Conservation (phyloP, 2,329 filamentous ascomycete species). For the Alternaria triticina region DNA sequence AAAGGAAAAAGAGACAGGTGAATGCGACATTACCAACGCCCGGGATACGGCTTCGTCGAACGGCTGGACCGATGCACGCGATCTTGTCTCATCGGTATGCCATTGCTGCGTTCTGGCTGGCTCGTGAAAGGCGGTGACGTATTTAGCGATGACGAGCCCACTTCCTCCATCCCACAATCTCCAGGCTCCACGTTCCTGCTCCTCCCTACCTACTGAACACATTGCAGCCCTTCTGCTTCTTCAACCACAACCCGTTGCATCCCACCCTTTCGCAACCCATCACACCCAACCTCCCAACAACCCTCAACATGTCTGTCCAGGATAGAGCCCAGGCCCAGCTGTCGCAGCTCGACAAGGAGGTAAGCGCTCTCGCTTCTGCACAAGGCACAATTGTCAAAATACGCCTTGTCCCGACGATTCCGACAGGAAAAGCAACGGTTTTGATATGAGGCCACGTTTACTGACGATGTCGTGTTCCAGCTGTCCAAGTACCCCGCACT, state of each 20-base stretch:
- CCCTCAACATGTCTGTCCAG: constrained; percentile 72
- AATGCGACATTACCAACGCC: background rate
- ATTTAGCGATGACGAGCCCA: constrained; percentile 45
- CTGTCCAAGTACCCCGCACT: constrained; percentile 84
- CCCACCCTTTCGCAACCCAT: constrained; percentile 1
- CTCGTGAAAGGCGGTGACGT: constrained; percentile 44
- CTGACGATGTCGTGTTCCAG: constrained; percentile 55
- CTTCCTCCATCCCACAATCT: constrained; percentile 39
- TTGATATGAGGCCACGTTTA: constrained; percentile 3
- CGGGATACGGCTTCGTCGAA: constrained; percentile 2
- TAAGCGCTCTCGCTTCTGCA: constrained; percentile 53
- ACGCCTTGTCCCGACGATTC: background rate
- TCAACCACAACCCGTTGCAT: constrained; percentile 10
- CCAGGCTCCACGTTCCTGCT: constrained; percentile 19
- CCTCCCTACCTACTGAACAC: constrained; percentile 25
- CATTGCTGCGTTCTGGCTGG: constrained; percentile 24
- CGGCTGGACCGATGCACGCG: constrained; percentile 1
- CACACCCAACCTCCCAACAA: constrained; percentile 8
- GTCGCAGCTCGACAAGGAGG: constrained; percentile 82
- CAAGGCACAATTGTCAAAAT: constrained; percentile 15
- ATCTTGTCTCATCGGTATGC: constrained; percentile 2
- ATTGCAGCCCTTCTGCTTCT: constrained; percentile 8
- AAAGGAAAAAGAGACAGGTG: background rate
- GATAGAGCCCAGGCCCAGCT: constrained; percentile 79
- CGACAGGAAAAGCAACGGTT: background rate